Percentiles rank a stretch among this genome's conserved stretches.
phyloP scores from a whole-genome alignment of 345 rosid species.

The Eucalyptus marginata region DNA sequence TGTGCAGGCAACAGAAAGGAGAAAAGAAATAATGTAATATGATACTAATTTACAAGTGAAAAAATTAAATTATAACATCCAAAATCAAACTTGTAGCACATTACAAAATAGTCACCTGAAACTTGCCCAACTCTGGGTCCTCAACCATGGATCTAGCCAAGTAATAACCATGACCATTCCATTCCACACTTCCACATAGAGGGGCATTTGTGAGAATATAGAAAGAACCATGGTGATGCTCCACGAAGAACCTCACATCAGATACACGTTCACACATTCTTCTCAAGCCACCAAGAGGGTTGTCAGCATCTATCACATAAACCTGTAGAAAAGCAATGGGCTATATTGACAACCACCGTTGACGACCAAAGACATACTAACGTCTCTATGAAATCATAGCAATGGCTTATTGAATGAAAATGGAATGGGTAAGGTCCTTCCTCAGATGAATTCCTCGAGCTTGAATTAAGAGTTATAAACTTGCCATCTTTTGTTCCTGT shows the following conservation, averaged over 20 bases:
- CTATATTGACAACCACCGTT: slow-evolving; percentile 2
- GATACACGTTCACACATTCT: slow-evolving; percentile 48
- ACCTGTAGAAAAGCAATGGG: slow-evolving; percentile 33
- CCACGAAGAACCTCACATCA: slow-evolving; percentile 62
- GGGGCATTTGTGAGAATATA: slow-evolving; percentile 75
- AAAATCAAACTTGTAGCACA: neutral
- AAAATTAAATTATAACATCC: neutral
- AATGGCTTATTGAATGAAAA: neutral
- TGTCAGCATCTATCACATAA: slow-evolving; percentile 46
- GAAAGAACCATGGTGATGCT: slow-evolving; percentile 64
- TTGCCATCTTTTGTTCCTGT: slow-evolving; percentile 93
- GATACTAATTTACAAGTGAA: neutral
- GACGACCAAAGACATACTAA: neutral
- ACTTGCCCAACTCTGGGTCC: slow-evolving; percentile 27
- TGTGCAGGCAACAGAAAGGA: neutral
- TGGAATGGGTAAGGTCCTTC: slow-evolving; percentile 45
- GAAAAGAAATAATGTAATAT: neutral
- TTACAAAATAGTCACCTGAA: slow-evolving; percentile 36
- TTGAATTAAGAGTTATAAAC: slow-evolving; percentile 89
- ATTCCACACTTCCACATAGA: slow-evolving; percentile 15
- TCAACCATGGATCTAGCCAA: slow-evolving; percentile 42
- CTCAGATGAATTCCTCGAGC: slow-evolving; percentile 95
- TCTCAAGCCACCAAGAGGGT: slow-evolving; percentile 37
- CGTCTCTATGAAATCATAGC: neutral
- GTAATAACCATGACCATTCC: slow-evolving; percentile 39